Percentiles rank a stretch among this genome's conserved stretches.
phyloP scores from a whole-genome alignment of 1,139 yeast genomes.

The Suhomyces bokatorum region DNA sequence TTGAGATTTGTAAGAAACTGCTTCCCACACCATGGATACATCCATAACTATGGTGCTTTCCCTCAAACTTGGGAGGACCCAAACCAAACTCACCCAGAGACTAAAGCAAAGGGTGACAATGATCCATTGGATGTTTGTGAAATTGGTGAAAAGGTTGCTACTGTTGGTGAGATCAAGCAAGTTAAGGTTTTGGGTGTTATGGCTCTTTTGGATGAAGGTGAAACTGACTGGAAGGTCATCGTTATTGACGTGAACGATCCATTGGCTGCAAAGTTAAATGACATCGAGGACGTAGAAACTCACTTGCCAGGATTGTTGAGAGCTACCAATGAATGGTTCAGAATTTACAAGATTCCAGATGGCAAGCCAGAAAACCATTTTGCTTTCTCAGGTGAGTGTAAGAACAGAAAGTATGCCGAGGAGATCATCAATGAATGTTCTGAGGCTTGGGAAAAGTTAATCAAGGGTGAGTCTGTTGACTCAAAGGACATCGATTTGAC shows the following conservation, averaged over 20 bases:
- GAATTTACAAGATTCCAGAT: conserved; percentile 91
- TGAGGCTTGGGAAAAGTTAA: conserved; percentile 73
- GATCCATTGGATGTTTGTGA: conserved; percentile 98
- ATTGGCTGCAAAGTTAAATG: conserved; percentile 70
- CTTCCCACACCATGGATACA: conserved; percentile 95
- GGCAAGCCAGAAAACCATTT: conserved; percentile 88
- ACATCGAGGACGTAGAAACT: conserved; percentile 77
- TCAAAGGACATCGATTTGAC: conserved; percentile 47
- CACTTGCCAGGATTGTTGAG: conserved; percentile 84
- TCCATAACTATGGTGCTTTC: conserved; percentile 96
- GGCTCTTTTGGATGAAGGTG: conserved; percentile 96
- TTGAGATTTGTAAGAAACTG: conserved; percentile 85
- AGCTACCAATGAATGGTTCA: conserved; percentile 90
- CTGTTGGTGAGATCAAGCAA: conserved; percentile 73
- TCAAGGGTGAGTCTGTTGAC: conserved; percentile 53
- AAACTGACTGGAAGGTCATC: conserved; percentile 95
- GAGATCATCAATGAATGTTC: conserved; percentile 73
- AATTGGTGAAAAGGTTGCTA: conserved; percentile 71
- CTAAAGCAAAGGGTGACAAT: conserved; percentile 75
- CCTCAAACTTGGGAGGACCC: conserved; percentile 98
- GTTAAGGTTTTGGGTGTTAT: conserved; percentile 91
- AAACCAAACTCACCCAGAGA: conserved; percentile 35
- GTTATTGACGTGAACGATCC: conserved; percentile 84
- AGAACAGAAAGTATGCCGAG: conserved; percentile 68
- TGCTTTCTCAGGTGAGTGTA: conserved; percentile 81